Evolutionary conservation across 768 basidiomycete species (phyloP).

Genomic region (Amanita brunnescens): DNA sequence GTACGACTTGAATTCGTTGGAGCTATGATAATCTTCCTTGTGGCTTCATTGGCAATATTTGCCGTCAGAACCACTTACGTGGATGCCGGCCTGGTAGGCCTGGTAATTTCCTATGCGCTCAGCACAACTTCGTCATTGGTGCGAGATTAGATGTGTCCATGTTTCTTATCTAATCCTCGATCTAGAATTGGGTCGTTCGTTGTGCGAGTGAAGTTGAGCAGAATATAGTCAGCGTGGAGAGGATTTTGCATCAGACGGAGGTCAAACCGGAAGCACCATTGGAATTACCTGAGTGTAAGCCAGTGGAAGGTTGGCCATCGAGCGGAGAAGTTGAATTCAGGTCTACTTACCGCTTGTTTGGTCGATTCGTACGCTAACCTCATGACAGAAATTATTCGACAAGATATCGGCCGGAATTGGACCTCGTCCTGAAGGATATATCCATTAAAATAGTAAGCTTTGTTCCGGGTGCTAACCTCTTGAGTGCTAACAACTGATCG

Average conservation of each 20-base stretch:
- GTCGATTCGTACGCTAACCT: constrained; percentile 2
- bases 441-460: constrained; percentile 54
- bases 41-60: constrained; percentile 55
- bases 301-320: constrained; percentile 58
- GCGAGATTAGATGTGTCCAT: constrained; percentile 16
- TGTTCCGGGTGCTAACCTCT: background rate
- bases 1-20: constrained; percentile 82
- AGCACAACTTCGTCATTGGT: constrained; percentile 80
- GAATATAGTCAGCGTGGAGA: constrained; percentile 84
- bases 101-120: constrained; percentile 79
- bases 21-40: constrained; percentile 66
- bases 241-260: constrained; percentile 74
- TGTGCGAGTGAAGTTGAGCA: constrained; percentile 86
- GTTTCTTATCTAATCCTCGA: background rate
- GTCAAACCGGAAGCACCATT: constrained; percentile 67
- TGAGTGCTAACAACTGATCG: background rate
- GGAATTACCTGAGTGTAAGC: constrained; percentile 53
- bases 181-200: constrained; percentile 74
- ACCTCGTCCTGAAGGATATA: constrained; percentile 71
- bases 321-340: constrained; percentile 68
- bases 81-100: constrained; percentile 81
- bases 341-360: constrained; percentile 14
- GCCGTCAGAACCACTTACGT: constrained; percentile 71
- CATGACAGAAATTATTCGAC: constrained; percentile 55
- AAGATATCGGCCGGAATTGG: constrained; percentile 72